phyloP scores from a whole-genome alignment of 1,139 yeast genomes.

The Saccharomyces hybrid region DNA sequence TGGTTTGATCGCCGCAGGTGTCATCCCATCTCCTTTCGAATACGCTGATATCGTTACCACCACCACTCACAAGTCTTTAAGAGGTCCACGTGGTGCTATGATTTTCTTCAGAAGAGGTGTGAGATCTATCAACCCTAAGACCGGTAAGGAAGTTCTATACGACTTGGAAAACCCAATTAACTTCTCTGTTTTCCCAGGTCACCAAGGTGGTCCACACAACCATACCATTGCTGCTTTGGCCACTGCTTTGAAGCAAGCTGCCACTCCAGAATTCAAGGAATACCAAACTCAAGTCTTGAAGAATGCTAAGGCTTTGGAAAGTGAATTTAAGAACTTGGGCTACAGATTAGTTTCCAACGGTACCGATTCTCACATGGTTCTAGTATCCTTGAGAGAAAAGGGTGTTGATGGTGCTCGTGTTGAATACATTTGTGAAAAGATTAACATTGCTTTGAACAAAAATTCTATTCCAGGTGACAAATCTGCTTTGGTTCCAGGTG shows the following conservation, averaged over 20 bases:
- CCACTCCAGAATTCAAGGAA: constrained; percentile 82
- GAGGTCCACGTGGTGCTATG: constrained; percentile 99
- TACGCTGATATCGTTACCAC: constrained; percentile 97
- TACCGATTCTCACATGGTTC: constrained; percentile 94
- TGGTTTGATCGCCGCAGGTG: constrained; percentile 94
- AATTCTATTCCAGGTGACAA: constrained; percentile 98
- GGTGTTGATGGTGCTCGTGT: constrained; percentile 97
- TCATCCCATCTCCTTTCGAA: constrained; percentile 91
- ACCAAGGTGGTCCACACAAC: constrained; percentile 99
- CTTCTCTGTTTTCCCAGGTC: constrained; percentile 99
- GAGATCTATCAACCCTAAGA: constrained; percentile 79
- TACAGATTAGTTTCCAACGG: constrained; percentile 87
- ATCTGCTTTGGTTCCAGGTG: constrained; percentile 96
- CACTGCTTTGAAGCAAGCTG: constrained; percentile 91
- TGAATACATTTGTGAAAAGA: constrained; percentile 88
- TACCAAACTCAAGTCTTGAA: constrained; percentile 85
- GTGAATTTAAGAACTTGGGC: constrained; percentile 60
- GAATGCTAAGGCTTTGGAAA: constrained; percentile 81
- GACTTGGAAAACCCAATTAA: constrained; percentile 93
- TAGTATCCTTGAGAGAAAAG: constrained; percentile 82
- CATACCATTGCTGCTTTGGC: constrained; percentile 97
- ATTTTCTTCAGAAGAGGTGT: constrained; percentile 97
- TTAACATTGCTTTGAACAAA: constrained; percentile 93
- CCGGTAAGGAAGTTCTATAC: constrained; percentile 81
- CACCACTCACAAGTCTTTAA: constrained; percentile 93